These are phyloP conservation scores for Lepiota venenata DNA, from an alignment of 768 basidiomycete species.

Conservation along the genomic window DNA sequence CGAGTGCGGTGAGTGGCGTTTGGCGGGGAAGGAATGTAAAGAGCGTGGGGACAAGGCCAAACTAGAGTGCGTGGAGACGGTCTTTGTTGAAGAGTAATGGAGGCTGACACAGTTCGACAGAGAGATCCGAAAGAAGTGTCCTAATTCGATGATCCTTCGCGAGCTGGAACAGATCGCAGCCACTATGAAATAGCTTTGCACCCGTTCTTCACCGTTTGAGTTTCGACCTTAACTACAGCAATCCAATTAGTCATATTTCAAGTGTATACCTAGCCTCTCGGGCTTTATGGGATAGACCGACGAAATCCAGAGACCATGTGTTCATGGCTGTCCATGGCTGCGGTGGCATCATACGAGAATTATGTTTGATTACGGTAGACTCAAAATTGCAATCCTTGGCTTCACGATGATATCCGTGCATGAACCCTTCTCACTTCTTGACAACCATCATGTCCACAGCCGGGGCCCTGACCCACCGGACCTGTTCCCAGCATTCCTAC, in stretches of 20 bases:
- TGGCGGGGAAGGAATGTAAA: conserved; percentile 87
- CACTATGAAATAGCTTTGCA: conserved; percentile 56
- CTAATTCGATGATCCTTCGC: conserved; percentile 75
- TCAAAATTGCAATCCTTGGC: too few species aligned
- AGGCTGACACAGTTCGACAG: conserved; percentile 33
- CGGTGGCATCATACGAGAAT: too few species aligned
- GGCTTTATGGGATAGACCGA: too few species aligned
- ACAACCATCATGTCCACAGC: too few species aligned
- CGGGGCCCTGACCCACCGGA: too few species aligned
- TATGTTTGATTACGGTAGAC: too few species aligned
- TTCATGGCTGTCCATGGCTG: too few species aligned
- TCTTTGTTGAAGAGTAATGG: background rate
- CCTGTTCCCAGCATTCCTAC: too few species aligned
- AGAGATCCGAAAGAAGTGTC: conserved; percentile 67
- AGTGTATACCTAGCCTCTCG: background rate
- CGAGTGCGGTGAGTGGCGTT: conserved; percentile 85
- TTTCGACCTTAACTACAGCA: background rate
- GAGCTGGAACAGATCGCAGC: conserved; percentile 68
- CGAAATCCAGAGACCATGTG: too few species aligned
- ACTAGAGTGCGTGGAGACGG: conserved; percentile 63
- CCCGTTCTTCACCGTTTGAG: background rate
- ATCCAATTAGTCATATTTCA: background rate
- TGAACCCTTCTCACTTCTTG: too few species aligned
- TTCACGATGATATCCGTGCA: too few species aligned
- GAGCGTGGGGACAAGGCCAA: conserved; percentile 82